Evolutionary conservation across 192 early-diverging fungal genomes (phyloP).

Genomic region (Spinellus fusiger): DNA sequence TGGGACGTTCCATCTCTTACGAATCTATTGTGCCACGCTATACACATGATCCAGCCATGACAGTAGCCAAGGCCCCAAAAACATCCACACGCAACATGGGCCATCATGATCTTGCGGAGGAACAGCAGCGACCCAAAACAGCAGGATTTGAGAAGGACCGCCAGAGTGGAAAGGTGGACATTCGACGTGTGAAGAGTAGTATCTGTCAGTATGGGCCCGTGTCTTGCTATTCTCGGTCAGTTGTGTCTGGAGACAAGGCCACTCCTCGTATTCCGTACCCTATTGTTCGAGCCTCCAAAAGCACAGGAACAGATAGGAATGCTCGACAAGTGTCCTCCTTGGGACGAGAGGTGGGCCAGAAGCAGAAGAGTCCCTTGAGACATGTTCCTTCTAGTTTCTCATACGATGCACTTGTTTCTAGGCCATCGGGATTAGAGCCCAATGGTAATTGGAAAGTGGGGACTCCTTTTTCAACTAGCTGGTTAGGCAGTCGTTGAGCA

Average conservation of each 20-base stretch:
- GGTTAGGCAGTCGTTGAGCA: slow-evolving; percentile 10
- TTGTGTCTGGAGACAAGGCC: not conserved
- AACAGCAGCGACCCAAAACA: not conserved
- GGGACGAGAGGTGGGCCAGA: not conserved
- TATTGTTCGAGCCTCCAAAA: not conserved
- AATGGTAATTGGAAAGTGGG: slow-evolving; percentile 8
- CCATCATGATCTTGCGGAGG: too few relatives aligned
- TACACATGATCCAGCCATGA: not conserved
- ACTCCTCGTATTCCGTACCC: not conserved
- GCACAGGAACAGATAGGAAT: not conserved
- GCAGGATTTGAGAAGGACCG: not conserved
- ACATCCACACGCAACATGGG: not conserved
- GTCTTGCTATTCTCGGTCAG: not conserved
- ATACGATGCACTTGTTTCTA: not conserved
- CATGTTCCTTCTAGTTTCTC: not conserved
- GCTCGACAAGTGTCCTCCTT: not conserved
- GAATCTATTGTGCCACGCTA: not conserved
- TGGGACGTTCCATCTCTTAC: not conserved
- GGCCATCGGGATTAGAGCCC: not conserved
- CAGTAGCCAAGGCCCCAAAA: not conserved
- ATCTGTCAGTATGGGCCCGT: not conserved
- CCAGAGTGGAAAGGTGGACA: not conserved
- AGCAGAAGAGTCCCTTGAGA: not conserved
- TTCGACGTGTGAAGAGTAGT: not conserved
- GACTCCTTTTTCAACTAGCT: slow-evolving; percentile 10